Percentiles rank a stretch among this genome's conserved stretches.
phyloP scores from a whole-genome alignment of 305 asterid genomes.

The Solanum hybrid region DNA sequence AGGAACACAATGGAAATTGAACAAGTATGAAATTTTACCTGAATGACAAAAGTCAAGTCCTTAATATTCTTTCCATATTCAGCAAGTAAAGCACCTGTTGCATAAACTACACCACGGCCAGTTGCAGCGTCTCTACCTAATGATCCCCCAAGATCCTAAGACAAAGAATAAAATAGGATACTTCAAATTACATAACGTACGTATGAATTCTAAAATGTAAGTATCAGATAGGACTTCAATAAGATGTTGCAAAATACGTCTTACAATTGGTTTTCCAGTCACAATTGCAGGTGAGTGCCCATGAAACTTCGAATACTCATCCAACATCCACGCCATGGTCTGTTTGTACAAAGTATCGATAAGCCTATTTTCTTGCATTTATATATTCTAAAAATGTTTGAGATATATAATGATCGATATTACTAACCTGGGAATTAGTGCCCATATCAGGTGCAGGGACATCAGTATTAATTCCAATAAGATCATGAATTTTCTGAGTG shows the following conservation, averaged over 20 bases:
- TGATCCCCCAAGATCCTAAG: conserved; percentile 91
- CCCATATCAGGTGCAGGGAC: conserved; percentile 99
- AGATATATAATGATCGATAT: not conserved
- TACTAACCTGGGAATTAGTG: conserved; percentile 66
- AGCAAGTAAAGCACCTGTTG: conserved; percentile 78
- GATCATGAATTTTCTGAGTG: conserved; percentile 94
- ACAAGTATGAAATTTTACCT: conserved; percentile 31
- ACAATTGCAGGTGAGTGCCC: conserved; percentile 96
- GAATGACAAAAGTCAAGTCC: conserved; percentile 70
- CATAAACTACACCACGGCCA: conserved; percentile 89
- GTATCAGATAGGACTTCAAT: not conserved
- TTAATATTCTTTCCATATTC: conserved; percentile 75
- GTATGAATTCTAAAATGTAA: not conserved
- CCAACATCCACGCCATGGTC: conserved; percentile 99
- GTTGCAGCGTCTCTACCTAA: conserved; percentile 95
- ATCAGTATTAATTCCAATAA: conserved; percentile 80
- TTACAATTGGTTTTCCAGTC: conserved; percentile 90
- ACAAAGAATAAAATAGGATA: not conserved
- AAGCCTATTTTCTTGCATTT: not conserved
- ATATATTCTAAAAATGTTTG: not conserved
- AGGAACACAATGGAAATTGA: not conserved
- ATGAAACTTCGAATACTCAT: conserved; percentile 94
- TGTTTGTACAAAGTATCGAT: conserved; percentile 22
- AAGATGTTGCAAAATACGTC: conserved; percentile 18
- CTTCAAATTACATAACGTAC: not conserved